Base-by-base conservation (phyloP, 2,329 filamentous ascomycete species). In the Monosporascus sp. region DNA sequence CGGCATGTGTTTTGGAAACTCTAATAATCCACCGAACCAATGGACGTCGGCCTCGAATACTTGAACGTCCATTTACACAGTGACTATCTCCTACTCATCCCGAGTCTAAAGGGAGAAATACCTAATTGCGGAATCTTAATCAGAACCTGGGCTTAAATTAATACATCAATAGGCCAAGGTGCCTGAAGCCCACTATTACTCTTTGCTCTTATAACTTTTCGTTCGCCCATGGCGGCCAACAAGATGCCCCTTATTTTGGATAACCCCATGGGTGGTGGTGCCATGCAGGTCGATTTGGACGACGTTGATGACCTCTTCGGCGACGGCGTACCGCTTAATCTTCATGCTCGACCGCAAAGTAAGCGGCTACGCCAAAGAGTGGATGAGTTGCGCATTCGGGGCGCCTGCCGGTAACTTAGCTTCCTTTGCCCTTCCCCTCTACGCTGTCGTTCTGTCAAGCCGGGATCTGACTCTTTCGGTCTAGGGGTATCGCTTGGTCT, bases 401-500 rank as follows among this genome's bases (percentile, higher is more conserved):
- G 90, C 17, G 94, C 89, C 68, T 90, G 86, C 76, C 88, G 91
- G 90, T 94, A 82, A 72, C 85, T 78, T 51, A 22, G 59, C 44
- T 18, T 14, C 49, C 15, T 18, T 27, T 17, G 34, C 45, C 34
- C 44, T 47, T 47, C 39, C 14, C 37, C 50, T 48, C 2, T 27
- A 31, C 6, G 1, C 20, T 39, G 8, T 24, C 49, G 34, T n/a
- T 24, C 31, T 17, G 18, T 34, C 25, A 31, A 37, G 25, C 38
- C 31, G 39, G 44, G 60, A 48, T 51, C 58, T 66, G 55, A 61
- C 52, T 22, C 39, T 31, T 47, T 46, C 11, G 6, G 8, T 47
- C 45, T 61, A 95, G 91, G 67, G 84, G 83, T 58, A 81, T 97
- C 51, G 85, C 88, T 31, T 97, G 93, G 92, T 96, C 93, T 11